These are phyloP conservation scores for Apiotrichum laibachii DNA, from an alignment of 1,284 basidiomycete genomes.

Conservation along the genomic window DNA sequence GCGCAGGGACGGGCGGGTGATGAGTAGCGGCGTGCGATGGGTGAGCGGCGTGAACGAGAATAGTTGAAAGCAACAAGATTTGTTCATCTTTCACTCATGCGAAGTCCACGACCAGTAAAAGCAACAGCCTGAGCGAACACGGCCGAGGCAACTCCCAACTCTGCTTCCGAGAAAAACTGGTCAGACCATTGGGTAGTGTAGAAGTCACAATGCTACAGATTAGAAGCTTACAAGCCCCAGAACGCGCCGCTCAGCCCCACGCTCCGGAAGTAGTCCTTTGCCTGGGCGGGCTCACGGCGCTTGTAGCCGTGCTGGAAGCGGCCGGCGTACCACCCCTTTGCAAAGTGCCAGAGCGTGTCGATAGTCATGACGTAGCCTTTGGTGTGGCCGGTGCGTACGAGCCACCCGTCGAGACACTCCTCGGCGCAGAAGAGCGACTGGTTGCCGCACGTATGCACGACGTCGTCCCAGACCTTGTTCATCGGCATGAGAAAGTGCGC, in stretches of 20 bases:
- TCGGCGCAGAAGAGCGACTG: constrained; percentile 12
- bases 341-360: constrained; percentile 13
- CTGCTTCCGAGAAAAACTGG: no score
- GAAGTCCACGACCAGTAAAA: no score
- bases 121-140: no score
- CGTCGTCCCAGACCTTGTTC: constrained; percentile 11
- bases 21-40: no score
- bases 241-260: constrained; percentile 8
- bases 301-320: constrained; percentile 6
- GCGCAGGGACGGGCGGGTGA: no score
- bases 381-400: not conserved
- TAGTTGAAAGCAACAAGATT: no score
- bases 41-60: no score
- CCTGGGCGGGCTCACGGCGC: constrained; percentile 7
- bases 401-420: constrained; percentile 8
- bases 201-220: no score
- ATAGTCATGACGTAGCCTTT: constrained; percentile 12
- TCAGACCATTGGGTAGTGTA: no score
- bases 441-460: constrained; percentile 11
- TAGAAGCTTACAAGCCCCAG: constrained; percentile 9
- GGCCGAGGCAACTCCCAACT: no score
- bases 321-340: constrained; percentile 11
- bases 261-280: constrained; percentile 13
- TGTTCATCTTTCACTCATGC: no score
- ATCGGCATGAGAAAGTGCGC: constrained; percentile 14